A percentile compares a stretch with the other conserved stretches of the same genome.
These are phyloP conservation scores for Hyphopichia homilentoma DNA, from an alignment of 805 yeast genomes.

Conservation along the genomic window DNA sequence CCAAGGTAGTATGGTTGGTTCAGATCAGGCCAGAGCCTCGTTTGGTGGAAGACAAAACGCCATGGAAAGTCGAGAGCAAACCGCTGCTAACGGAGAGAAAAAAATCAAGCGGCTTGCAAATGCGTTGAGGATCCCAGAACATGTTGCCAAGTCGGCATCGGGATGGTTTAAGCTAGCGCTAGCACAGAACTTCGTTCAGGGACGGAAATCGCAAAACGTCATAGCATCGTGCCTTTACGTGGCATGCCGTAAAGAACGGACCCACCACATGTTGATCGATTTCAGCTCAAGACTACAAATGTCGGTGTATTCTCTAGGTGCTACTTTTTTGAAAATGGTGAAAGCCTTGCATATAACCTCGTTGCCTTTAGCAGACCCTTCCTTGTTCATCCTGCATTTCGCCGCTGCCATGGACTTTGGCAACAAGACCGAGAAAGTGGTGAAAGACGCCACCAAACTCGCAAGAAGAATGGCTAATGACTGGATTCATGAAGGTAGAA, in stretches of 20 bases:
- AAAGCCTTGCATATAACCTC: constrained; percentile 72
- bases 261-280: constrained; percentile 95
- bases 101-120: constrained; percentile 77
- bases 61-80: constrained; percentile 84
- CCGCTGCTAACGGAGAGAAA: constrained; percentile 77
- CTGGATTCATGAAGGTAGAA: constrained; percentile 94
- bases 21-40: constrained; percentile 75
- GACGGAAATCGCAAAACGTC: constrained; percentile 94
- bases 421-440: constrained; percentile 66
- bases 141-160: constrained; percentile 78
- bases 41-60: constrained; percentile 62
- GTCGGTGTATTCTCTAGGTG: constrained; percentile 91
- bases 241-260: constrained; percentile 87
- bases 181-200: constrained; percentile 88
- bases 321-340: constrained; percentile 92
- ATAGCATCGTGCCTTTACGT: constrained; percentile 92
- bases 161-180: constrained; percentile 89
- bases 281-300: constrained; percentile 87
- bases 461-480: constrained; percentile 91
- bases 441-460: constrained; percentile 79
- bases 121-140: constrained; percentile 76
- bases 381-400: constrained; percentile 89
- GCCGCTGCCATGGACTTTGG: constrained; percentile 84
- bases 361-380: constrained; percentile 90
- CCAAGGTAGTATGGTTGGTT: constrained; percentile 89